phyloP scores from a whole-genome alignment of 2,329 filamentous ascomycete genomes.

The Penicillium polonicum region DNA sequence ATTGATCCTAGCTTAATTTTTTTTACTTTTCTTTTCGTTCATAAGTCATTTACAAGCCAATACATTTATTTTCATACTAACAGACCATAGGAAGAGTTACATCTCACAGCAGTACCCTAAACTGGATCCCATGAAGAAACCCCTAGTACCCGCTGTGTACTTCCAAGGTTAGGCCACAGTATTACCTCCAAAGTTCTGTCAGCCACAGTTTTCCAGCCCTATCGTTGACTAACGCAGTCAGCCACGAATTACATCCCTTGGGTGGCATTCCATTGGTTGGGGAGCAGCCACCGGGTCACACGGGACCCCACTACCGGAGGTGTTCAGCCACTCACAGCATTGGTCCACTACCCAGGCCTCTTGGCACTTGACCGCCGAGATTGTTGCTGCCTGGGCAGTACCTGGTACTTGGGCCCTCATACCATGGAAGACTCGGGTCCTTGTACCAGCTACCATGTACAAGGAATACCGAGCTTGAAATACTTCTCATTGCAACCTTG shows the following conservation, averaged over 20 bases:
- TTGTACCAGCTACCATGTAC: constrained; percentile 2
- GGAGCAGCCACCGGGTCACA: constrained; percentile 13
- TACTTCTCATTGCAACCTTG: not conserved
- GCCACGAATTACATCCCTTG: constrained; percentile 15
- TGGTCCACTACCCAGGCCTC: not conserved
- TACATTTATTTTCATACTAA: not conserved
- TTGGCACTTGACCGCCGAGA: constrained; percentile 20
- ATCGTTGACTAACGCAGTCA: constrained; percentile 13
- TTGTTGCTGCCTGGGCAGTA: constrained; percentile 24
- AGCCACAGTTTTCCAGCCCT: constrained; percentile 22
- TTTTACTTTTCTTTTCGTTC: not conserved
- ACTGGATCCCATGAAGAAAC: not conserved
- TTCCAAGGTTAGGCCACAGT: not conserved
- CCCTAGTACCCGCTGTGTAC: not conserved
- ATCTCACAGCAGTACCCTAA: not conserved
- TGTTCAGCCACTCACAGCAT: not conserved
- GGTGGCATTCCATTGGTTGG: constrained; percentile 11
- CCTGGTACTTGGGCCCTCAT: not conserved
- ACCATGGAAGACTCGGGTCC: not conserved
- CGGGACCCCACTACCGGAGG: not conserved
- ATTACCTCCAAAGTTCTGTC: not conserved
- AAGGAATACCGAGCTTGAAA: not conserved
- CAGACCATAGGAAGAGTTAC: no score
- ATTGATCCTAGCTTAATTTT: not conserved
- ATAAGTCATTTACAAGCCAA: not conserved